Conservation (phyloP, 257 asterid species). For the Rhazya stricta region DNA sequence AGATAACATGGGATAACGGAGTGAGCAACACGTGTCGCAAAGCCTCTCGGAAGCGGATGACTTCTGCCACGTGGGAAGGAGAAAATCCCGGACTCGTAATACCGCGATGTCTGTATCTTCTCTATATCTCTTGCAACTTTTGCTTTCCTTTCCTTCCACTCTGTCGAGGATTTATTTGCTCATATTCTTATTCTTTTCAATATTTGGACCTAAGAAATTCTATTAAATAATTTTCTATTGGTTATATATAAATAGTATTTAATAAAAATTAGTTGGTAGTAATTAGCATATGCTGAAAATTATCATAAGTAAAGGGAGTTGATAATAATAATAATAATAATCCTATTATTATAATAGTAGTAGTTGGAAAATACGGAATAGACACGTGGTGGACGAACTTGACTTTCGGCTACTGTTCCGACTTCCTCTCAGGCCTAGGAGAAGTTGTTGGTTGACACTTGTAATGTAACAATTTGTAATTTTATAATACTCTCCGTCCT, state of each 20-base stretch:
- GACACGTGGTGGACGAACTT: constrained; percentile 7
- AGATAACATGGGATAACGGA: constrained; percentile 1
- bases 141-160: neutral
- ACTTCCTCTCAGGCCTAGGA: neutral
- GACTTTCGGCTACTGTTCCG: neutral
- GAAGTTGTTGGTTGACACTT: neutral
- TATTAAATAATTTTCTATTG: too few species aligned
- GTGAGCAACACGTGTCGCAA: constrained; percentile 18
- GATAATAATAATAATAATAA: too few species aligned
- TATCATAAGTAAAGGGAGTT: too few species aligned
- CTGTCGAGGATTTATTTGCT: too few species aligned
- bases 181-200: too few species aligned
- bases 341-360: too few species aligned
- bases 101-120: constrained; percentile 10
- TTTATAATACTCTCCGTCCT: too few species aligned
- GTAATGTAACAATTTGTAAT: neutral
- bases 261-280: too few species aligned
- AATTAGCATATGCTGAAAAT: too few species aligned
- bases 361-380: neutral
- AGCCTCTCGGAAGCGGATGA: neutral
- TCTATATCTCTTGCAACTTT: neutral
- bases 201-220: too few species aligned
- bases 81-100: constrained; percentile 11
- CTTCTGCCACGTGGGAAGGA: constrained; percentile 12
- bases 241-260: too few species aligned